phyloP scores from a whole-genome alignment of 441 rosid genomes.

The Mallotus repandus region DNA sequence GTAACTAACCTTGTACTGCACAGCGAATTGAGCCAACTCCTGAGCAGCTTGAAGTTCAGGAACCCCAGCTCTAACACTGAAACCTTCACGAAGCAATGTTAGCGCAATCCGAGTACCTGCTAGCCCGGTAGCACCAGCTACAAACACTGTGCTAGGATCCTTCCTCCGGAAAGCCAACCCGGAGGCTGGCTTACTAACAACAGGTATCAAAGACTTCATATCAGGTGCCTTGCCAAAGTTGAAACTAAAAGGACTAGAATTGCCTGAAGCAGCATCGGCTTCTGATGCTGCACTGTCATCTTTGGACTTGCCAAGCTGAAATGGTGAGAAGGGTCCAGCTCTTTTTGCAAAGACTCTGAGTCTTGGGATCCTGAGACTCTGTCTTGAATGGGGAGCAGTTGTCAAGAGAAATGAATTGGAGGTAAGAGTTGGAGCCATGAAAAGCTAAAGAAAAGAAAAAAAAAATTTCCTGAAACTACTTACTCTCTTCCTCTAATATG shows the following conservation, averaged over 20 bases:
- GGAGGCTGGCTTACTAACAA: constrained; percentile 41
- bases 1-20: constrained; percentile 62
- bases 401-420: constrained; percentile 63
- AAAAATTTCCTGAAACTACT: neutral
- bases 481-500: constrained; percentile 20
- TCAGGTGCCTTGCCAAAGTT: constrained; percentile 58
- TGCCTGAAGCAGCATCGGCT: constrained; percentile 29
- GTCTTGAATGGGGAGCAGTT: constrained; percentile 40
- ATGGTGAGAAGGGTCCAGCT: constrained; percentile 40
- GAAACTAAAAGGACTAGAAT: constrained; percentile 60
- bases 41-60: constrained; percentile 80
- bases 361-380: constrained; percentile 38
- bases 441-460: neutral
- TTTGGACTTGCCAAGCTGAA: constrained; percentile 48
- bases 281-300: constrained; percentile 25
- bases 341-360: constrained; percentile 56
- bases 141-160: constrained; percentile 81
- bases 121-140: constrained; percentile 96
- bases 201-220: constrained; percentile 65
- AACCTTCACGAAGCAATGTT: constrained; percentile 68
- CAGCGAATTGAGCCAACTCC: constrained; percentile 84
- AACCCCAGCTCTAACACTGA: constrained; percentile 86
- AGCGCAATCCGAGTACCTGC: constrained; percentile 85
- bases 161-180: constrained; percentile 67
- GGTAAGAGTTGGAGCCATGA: constrained; percentile 68